A percentile compares a stretch with the other conserved stretches of the same genome.
Evolutionary conservation across 2,329 filamentous ascomycete species (phyloP).

Genomic region (Fusarium sp.): DNA sequence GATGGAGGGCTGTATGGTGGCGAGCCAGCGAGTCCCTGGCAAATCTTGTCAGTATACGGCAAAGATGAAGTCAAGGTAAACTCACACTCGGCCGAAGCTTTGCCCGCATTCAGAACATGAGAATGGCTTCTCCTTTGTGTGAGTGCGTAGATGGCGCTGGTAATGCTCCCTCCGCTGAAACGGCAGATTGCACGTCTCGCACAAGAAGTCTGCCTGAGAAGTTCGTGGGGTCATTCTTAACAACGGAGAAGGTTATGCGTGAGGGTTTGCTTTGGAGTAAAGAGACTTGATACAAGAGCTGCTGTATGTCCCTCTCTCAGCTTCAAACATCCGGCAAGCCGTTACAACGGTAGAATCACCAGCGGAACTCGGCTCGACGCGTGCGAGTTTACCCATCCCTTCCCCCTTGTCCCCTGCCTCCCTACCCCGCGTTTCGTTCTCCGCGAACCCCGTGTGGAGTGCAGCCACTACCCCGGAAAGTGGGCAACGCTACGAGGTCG

Average conservation of each 20-base stretch:
- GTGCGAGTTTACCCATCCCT: background rate
- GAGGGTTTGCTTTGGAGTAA: background rate
- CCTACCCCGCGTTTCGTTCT: background rate
- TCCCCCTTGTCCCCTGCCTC: background rate
- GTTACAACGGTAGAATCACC: background rate
- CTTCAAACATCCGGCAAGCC: background rate
- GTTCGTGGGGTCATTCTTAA: background rate
- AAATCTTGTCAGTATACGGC: background rate
- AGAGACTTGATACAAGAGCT: background rate
- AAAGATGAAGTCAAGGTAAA: background rate
- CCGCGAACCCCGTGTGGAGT: background rate
- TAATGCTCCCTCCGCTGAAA: slow-evolving; percentile 15
- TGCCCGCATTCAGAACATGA: slow-evolving; percentile 13
- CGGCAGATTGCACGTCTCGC: slow-evolving; percentile 8
- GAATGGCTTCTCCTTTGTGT: slow-evolving; percentile 13
- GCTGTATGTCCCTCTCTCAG: background rate
- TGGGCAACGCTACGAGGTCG: background rate
- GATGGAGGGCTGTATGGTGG: slow-evolving; percentile 3
- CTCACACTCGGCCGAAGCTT: slow-evolving; percentile 14
- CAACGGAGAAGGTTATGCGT: background rate
- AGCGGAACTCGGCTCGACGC: background rate
- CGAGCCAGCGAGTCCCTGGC: slow-evolving; percentile 11
- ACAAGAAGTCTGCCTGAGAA: background rate
- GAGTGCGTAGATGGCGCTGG: slow-evolving; percentile 4
- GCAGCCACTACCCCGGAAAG: background rate